Percentiles rank a stretch among this genome's conserved stretches.
phyloP scores from a whole-genome alignment of 768 basidiomycete species.

The Suillus fuscotomentosus region DNA sequence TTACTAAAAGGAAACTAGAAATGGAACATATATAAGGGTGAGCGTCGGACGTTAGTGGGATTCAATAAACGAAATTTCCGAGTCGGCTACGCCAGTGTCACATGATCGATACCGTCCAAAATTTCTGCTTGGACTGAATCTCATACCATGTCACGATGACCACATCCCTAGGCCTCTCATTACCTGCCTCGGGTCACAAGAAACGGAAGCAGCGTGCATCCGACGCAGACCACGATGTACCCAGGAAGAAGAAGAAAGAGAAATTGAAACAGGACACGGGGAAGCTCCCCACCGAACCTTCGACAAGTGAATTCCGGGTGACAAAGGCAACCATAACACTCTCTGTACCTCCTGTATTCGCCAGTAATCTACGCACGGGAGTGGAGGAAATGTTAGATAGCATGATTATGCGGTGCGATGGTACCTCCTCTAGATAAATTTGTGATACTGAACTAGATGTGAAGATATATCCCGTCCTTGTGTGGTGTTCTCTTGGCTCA shows the following conservation, averaged over 20 bases:
- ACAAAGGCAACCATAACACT: slow-evolving; percentile 66
- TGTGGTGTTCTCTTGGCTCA: slow-evolving; percentile 86
- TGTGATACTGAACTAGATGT: slow-evolving; percentile 2
- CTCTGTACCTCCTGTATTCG: slow-evolving; percentile 81
- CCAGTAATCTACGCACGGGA: slow-evolving; percentile 67
- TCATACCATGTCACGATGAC: slow-evolving; percentile 2
- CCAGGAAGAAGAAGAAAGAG: slow-evolving; percentile 33
- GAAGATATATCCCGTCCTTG: slow-evolving; percentile 88
- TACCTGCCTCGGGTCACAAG: slow-evolving; percentile 24
- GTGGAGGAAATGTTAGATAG: slow-evolving; percentile 90
- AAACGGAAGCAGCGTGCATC: slow-evolving; percentile 37
- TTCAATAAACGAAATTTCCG: background rate
- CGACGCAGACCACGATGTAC: slow-evolving; percentile 22
- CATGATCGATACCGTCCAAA: background rate
- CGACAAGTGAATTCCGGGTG: slow-evolving; percentile 53
- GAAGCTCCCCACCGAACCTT: slow-evolving; percentile 32
- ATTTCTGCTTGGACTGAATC: background rate
- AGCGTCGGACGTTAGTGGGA: background rate
- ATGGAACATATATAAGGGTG: background rate
- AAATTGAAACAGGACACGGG: slow-evolving; percentile 29
- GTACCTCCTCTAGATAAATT: background rate
- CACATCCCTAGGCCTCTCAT: background rate
- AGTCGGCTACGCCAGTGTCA: background rate
- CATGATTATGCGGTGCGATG: slow-evolving; percentile 86
- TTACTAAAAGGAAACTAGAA: background rate